Evolutionary conservation across 2,329 filamentous ascomycete genomes (phyloP), one percentile per base, ranked within the genome.

Genomic region (Xylogone sp.): DNA sequence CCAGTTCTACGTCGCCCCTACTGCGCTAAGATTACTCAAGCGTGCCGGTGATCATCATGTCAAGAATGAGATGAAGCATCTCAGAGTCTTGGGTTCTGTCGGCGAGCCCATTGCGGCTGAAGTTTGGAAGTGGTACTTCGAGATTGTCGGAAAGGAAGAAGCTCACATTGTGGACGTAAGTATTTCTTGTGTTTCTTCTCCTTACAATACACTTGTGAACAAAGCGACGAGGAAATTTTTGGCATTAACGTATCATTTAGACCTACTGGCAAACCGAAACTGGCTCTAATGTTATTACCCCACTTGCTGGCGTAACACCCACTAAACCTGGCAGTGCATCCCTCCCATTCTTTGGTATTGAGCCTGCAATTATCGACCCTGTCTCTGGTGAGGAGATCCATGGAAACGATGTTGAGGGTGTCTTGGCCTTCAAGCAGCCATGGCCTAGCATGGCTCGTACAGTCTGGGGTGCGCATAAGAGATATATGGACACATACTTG

Each of bases 261-360:
- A 99, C 94, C 49, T 99, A 99, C 81, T 99, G 94, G 94, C 94
- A 99, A 82, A 99, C 94, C 49, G 94, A 99, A 77, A 99, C 94
- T 2, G 94, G 94, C 51, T 97, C 90, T 57, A 86, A 99, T 72
- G 91, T 96, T 64, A 97, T 99, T 69, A 90, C 91, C 4, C 94
- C 94, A 18, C 78, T 99, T 53, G 92, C 88, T 46, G 94, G 94
- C 67, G 82, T 97, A 31, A 97, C 93, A 1, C 91, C 94, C 21
- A 97, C 94, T 21, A 99, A 99, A 77, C 94, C 94, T 19, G 94
- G 94, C 50, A 95, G 89, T 67, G 94, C 94, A 8, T 97, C 94
- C 10, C 80, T 97, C 34, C 94, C 94, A 42, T 99, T 97, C 83
- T 99, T 99, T 68, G 94, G 94, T 62, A 94, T 99, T 64, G 94